Evolutionary conservation across 495 filamentous ascomycete species (phyloP).

Genomic region (Cercophora scortea): DNA sequence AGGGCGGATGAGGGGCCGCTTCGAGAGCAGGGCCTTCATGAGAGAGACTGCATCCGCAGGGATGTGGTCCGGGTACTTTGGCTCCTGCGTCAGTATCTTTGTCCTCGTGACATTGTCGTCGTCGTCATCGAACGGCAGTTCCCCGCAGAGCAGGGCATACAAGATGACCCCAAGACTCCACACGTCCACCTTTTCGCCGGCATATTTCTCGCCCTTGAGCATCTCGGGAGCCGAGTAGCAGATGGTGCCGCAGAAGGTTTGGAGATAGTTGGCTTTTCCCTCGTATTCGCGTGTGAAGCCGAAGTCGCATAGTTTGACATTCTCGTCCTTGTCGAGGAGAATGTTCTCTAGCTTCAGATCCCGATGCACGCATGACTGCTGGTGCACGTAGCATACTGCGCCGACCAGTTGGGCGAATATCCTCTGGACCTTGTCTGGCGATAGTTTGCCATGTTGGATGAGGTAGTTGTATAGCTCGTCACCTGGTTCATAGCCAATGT

Average conservation of each 20-base stretch:
- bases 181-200: constrained; percentile 93
- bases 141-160: constrained; percentile 84
- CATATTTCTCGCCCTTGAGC: constrained; percentile 97
- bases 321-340: constrained; percentile 90
- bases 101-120: constrained; percentile 77
- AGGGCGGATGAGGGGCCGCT: constrained; percentile 78
- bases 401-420: constrained; percentile 96
- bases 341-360: constrained; percentile 98
- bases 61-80: constrained; percentile 73
- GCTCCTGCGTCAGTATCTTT: constrained; percentile 77
- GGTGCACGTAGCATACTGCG: constrained; percentile 91
- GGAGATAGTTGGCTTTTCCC: constrained; percentile 86
- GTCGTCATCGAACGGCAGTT: constrained; percentile 94
- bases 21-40: constrained; percentile 71
- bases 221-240: constrained; percentile 98
- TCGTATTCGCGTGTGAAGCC: constrained; percentile 97
- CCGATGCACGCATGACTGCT: constrained; percentile 90
- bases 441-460: constrained; percentile 72
- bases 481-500: constrained; percentile 44
- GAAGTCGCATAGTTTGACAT: constrained; percentile 98
- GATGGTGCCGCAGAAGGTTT: constrained; percentile 96
- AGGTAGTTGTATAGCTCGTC: constrained; percentile 98
- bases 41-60: constrained; percentile 69
- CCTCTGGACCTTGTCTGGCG: constrained; percentile 83
- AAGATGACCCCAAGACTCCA: constrained; percentile 97